A percentile compares a stretch with the other conserved stretches of the same genome.
phyloP scores from a whole-genome alignment of 306 rosid species.

The Begonia masoniana region DNA sequence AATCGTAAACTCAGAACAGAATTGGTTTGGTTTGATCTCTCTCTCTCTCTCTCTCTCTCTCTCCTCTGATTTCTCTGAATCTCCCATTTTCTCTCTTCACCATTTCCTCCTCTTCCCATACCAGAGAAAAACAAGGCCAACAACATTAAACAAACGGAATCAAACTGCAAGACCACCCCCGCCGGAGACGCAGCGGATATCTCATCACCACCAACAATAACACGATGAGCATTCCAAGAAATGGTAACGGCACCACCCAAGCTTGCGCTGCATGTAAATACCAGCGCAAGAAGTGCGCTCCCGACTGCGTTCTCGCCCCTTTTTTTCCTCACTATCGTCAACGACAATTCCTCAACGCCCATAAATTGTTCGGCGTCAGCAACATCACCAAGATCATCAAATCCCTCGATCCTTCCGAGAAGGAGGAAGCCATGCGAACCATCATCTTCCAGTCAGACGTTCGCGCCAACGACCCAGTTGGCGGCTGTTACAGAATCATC shows the following conservation, averaged over 20 bases:
- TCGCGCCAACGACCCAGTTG: conserved; percentile 61
- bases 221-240: conserved; percentile 9
- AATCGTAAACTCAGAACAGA: conserved; percentile 6
- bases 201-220: conserved; percentile 16
- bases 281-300: conserved; percentile 66
- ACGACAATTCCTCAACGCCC: conserved; percentile 55
- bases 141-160: conserved; percentile 9
- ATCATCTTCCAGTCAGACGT: conserved; percentile 48
- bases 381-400: conserved; percentile 44
- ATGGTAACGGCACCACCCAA: conserved; percentile 23
- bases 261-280: conserved; percentile 87
- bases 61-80: conserved; percentile 42
- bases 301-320: conserved; percentile 69
- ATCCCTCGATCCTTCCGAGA: conserved; percentile 8
- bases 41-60: background rate
- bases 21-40: conserved; percentile 17
- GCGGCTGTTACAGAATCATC: conserved; percentile 40
- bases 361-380: conserved; percentile 64
- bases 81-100: conserved; percentile 2
- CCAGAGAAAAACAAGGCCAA: conserved; percentile 6
- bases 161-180: conserved; percentile 32
- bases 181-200: conserved; percentile 65
- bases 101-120: background rate
- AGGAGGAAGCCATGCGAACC: conserved; percentile 38
- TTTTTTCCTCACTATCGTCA: conserved; percentile 64